A percentile compares a stretch with the other conserved stretches of the same genome.
These are phyloP conservation scores for Neurospora hispaniola DNA, from an alignment of 495 filamentous ascomycete genomes.

Conservation along the genomic window DNA sequence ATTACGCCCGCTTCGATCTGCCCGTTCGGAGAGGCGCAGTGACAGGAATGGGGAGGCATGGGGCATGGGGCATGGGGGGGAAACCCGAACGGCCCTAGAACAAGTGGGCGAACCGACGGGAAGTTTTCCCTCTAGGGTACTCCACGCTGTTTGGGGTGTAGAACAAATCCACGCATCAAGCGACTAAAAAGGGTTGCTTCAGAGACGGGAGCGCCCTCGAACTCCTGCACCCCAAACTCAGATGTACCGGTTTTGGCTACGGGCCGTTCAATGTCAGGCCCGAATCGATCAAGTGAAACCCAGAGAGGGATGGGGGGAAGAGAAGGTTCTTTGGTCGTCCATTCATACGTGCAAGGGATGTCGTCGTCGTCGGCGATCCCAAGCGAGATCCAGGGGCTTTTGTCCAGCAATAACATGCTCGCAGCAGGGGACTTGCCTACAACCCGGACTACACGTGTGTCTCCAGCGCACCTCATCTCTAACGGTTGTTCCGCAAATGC, in stretches of 20 bases:
- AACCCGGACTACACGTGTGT: not conserved
- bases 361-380: slow-evolving; percentile 1
- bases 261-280: not conserved
- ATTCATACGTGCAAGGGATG: not conserved
- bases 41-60: not conserved
- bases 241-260: not conserved
- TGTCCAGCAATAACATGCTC: not conserved
- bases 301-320: not conserved
- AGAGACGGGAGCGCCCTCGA: no score
- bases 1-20: not conserved
- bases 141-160: no score
- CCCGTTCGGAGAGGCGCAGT: not conserved
- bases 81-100: not conserved
- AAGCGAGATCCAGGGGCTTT: slow-evolving; percentile 8
- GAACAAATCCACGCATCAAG: no score
- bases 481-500: not conserved
- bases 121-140: not conserved
- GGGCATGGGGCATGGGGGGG: not conserved
- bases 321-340: not conserved
- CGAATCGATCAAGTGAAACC: not conserved
- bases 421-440: not conserved
- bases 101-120: not conserved
- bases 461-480: not conserved
- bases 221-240: not conserved
- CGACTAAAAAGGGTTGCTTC: no score